Evolutionary conservation across 164 flowering plant genomes (phyloP), one percentile per base, ranked within the genome.

Genomic region (Magnolia officinalis): DNA sequence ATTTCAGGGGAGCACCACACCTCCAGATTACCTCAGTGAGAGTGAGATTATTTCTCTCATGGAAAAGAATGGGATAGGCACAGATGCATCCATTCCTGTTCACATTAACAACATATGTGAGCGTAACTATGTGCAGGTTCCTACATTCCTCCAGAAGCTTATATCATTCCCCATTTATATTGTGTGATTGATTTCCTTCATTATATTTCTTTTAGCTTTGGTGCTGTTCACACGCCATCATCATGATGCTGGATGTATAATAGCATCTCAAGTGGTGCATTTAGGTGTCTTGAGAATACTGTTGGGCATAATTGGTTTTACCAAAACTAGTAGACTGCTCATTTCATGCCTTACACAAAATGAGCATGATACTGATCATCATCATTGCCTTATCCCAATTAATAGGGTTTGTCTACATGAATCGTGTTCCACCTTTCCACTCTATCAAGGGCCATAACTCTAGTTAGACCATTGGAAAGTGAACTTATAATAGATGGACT

Each of bases 31-130:
- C 82, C 96, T 95, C 72, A 93, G 86, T 81, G 99, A 95, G 80
- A 95, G 99, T 87, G 99, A 95, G 77, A 86, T 95, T 75, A 95
- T 95, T 76, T 92, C 99, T 45, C 85, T 95, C 11, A 95, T 95
- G 99, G 99, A 95, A 80, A 95, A 93, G 85, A 78, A 93, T 87
- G 97, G 96, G 77, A 93, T 95, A 74, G 99, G 99, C 69, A 95
- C 99, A 72, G 99, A 95, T 90, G 98, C 99, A 83, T 95, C 99
- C 72, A 95, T 95, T 79, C 78, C 98, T 77, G 97, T 90, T 4
- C 99, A 95, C 81, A 95, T 95, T 58, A 95, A 91, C 91, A 95
- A 95, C 84, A 95, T 95, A 79, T 87, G 96, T 76, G 99, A 93
- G 83, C 96, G 97, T 72, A 95, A 95, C 79, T 95, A 85, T 84